Evolutionary conservation across 139 green algal species (phyloP).

Genomic region (Astrephomene gubernaculifera): DNA sequence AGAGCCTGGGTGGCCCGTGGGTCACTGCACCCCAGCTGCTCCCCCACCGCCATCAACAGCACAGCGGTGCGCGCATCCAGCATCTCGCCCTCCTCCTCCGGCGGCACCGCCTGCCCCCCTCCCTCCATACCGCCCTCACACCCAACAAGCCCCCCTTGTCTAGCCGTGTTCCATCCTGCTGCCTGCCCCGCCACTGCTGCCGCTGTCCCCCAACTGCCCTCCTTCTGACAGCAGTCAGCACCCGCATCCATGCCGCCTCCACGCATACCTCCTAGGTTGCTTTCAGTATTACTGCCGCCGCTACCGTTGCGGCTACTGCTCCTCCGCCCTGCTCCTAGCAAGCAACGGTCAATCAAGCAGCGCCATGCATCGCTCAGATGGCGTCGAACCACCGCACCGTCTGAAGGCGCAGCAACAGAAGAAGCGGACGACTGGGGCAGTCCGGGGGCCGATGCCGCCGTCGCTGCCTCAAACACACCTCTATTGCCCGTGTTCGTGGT

Average conservation of each 20-base stretch:
- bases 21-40: conserved; percentile 1
- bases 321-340: neutral
- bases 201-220: no score
- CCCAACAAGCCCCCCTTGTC: no score
- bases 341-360: neutral
- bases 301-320: neutral
- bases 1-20: conserved; percentile 10
- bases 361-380: neutral
- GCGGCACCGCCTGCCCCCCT: no score
- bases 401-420: neutral
- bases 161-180: no score
- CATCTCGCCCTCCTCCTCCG: neutral
- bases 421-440: no score
- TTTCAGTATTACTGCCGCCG: neutral
- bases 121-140: no score
- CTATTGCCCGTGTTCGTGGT: no score
- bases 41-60: neutral
- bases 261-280: neutral
- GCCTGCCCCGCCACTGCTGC: no score
- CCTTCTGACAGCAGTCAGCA: neutral
- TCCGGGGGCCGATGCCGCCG: neutral
- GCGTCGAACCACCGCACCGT: neutral
- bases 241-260: neutral
- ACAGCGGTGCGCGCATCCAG: neutral
- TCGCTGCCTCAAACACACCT: neutral